A percentile compares a stretch with the other conserved stretches of the same genome.
These are phyloP conservation scores for Boletellus sp. DNA, from an alignment of 768 basidiomycete species.

Conservation along the genomic window DNA sequence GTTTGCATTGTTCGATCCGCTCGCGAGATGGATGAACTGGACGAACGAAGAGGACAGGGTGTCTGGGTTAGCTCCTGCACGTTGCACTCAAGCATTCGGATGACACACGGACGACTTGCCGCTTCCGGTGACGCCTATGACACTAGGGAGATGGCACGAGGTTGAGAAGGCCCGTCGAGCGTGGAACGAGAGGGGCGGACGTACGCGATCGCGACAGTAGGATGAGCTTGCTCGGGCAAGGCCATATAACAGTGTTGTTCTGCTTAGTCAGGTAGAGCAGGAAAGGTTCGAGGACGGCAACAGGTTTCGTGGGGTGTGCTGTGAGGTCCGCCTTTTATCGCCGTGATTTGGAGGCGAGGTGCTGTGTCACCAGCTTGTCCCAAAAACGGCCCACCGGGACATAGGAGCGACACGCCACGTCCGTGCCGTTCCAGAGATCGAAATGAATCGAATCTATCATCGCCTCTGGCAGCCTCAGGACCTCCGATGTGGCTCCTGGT, in stretches of 20 bases:
- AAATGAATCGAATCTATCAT: conserved; percentile 16
- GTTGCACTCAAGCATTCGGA: not conserved
- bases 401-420: conserved; percentile 16
- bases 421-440: conserved; percentile 14
- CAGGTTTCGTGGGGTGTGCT: not conserved
- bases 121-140: conserved; percentile 31
- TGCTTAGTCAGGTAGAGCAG: not conserved
- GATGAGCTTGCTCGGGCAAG: conserved; percentile 1
- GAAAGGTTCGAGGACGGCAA: not conserved
- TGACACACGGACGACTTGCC: conserved; percentile 32
- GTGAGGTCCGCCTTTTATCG: conserved; percentile 19
- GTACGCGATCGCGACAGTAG: conserved; percentile 26
- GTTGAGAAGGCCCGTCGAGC: not conserved
- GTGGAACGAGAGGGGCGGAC: not conserved
- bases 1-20: conserved; percentile 35
- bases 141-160: conserved; percentile 19
- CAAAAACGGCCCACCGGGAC: not conserved
- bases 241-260: conserved; percentile 11
- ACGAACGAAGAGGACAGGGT: not conserved
- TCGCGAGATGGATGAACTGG: conserved; percentile 49
- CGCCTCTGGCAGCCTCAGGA: conserved; percentile 6
- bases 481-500: not conserved
- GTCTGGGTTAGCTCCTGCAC: not conserved
- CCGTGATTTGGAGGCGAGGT: conserved; percentile 4
- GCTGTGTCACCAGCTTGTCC: conserved; percentile 6